A percentile compares a stretch with the other conserved stretches of the same genome.
phyloP scores from a whole-genome alignment of 1,284 basidiomycete genomes.

The Salmacisia buchloeana region DNA sequence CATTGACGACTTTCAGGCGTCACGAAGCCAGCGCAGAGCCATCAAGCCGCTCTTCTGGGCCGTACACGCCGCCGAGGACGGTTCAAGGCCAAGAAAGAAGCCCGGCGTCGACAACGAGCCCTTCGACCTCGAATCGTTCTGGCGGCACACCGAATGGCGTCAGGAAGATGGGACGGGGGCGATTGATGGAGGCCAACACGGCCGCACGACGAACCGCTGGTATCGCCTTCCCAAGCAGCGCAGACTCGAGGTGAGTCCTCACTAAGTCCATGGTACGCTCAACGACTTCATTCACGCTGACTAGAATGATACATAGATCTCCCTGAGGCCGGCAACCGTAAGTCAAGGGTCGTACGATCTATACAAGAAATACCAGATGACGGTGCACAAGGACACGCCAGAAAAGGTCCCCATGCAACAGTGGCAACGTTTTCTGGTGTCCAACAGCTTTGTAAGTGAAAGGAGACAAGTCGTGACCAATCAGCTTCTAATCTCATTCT shows the following conservation, averaged over 20 bases:
- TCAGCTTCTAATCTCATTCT: background rate
- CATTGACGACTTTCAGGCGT: constrained; percentile 17
- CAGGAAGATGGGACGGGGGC: background rate
- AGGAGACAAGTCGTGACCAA: background rate
- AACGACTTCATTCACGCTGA: background rate
- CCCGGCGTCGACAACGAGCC: constrained; percentile 2
- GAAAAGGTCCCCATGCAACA: constrained; percentile 28
- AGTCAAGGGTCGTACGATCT: constrained; percentile 43
- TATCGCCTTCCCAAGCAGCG: background rate
- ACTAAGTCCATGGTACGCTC: background rate
- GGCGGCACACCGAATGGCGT: constrained; percentile 9
- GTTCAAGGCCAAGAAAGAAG: constrained; percentile 7
- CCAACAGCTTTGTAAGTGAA: background rate
- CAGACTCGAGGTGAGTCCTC: background rate
- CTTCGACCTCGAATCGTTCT: constrained; percentile 12
- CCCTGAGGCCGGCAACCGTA: constrained; percentile 16
- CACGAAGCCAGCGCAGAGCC: constrained; percentile 25
- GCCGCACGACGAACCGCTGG: background rate
- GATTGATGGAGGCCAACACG: background rate
- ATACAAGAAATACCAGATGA: constrained; percentile 39
- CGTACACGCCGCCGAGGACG: constrained; percentile 2
- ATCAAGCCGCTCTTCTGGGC: constrained; percentile 30
- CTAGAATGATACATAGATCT: constrained; percentile 1
- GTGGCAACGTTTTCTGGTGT: constrained; percentile 39
- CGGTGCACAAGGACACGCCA: constrained; percentile 32